These are phyloP conservation scores for Cucumis sativus DNA, from an alignment of 306 rosid species.

Conservation along the genomic window DNA sequence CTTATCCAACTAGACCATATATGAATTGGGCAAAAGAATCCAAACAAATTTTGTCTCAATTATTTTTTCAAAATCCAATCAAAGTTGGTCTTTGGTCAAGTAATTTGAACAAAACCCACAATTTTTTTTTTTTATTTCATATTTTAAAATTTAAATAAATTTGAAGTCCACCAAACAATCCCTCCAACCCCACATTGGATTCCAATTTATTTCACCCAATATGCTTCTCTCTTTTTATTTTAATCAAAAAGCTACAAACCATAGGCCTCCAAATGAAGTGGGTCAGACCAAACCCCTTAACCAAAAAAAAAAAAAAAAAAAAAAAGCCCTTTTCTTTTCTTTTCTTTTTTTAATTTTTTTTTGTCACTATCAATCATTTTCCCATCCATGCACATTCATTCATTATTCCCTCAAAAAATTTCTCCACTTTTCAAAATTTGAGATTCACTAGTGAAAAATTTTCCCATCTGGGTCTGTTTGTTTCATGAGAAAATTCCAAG, in stretches of 20 bases:
- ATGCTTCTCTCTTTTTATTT: conserved; percentile 17
- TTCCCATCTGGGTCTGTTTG: not conserved
- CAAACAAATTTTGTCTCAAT: not conserved
- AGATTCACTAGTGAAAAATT: not conserved
- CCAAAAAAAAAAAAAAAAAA: not conserved
- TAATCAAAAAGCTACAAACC: conserved; percentile 25
- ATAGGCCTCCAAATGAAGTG: conserved; percentile 26
- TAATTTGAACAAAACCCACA: not conserved
- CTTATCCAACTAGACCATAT: not conserved
- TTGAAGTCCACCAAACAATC: conserved; percentile 23
- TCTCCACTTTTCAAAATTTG: not conserved
- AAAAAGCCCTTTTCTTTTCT: not conserved
- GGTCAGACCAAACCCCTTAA: conserved; percentile 5
- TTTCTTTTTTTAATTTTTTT: not conserved
- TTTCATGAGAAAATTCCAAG: not conserved
- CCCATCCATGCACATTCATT: conserved; percentile 25
- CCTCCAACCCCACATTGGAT: conserved; percentile 73
- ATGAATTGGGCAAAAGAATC: not conserved
- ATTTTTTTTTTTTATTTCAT: not conserved
- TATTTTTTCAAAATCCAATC: not conserved
- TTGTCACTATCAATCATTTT: not conserved
- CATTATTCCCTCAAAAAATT: not conserved
- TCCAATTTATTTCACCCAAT: conserved; percentile 25
- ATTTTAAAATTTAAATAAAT: no score
- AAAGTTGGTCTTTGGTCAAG: not conserved